Base-by-base conservation (phyloP, 768 basidiomycete species). In the Serendipita vermifera region DNA sequence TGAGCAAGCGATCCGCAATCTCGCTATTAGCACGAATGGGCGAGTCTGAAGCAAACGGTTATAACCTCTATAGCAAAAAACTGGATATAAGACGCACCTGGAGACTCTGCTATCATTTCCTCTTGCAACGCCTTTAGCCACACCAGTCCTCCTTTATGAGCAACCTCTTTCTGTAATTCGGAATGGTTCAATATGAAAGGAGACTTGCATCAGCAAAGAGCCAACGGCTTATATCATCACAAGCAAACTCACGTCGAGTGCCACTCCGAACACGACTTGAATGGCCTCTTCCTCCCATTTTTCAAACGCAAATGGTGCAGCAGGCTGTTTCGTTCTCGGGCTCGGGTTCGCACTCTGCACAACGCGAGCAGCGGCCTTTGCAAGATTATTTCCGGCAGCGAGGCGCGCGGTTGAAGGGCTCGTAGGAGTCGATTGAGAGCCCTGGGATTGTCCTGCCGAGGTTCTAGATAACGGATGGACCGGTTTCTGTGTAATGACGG, bases 81-180 rank as follows among this genome's bases (percentile, higher is more conserved):
- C 13, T n/a, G 41, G 27, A 51, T 59, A 22, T 71, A 65, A 33
- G 54, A 17, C 33, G 20, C 14, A 62, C 59, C 13, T 2, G 62
- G 59, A 15, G 72, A 73, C 62, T 90, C 87, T 22, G 78, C 71
- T 33, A 70, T 69, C 24, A 94, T 66, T 62, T 97, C 93, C 5
- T 71, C 66, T 20, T 77, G 77, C 24, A 94, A 71, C 32, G 72
- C 67, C 69, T 92, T 92, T 59, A 97, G 77, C 88, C 88, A 94
- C 24, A 87, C 84, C 38, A 82, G 68, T 55, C 82, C 75, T 55
- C 72, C 82, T 60, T 68, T 68, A 62, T 83, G 77, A 0, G 85
- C 82, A 2, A 73, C 71, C 15, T 75, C 71, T 66, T 72, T 76
- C 85, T 85, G 64, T 22, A 40, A 14, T 41, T 38, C n/a, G n/a